Conservation (phyloP, 768 basidiomycete genomes). For the Tephrocybe sp. region DNA sequence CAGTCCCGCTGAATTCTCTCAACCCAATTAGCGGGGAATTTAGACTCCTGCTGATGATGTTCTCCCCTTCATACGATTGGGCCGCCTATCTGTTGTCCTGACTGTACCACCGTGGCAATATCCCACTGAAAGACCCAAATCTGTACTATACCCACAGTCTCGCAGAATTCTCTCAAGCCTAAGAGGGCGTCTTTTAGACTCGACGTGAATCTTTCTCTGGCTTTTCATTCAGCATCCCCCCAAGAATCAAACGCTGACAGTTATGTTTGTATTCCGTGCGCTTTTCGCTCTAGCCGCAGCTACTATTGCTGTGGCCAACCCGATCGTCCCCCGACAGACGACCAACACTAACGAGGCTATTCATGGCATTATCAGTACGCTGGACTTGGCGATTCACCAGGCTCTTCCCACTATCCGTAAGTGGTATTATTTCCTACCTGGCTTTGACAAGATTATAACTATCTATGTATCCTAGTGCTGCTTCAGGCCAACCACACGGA, state of each 20-base stretch:
- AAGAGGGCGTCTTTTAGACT: slow-evolving; percentile 14
- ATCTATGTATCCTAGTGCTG: slow-evolving; percentile 22
- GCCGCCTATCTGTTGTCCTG: too few relatives aligned
- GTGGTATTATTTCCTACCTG: slow-evolving; percentile 3
- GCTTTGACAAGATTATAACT: background rate
- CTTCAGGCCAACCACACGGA: slow-evolving; percentile 27
- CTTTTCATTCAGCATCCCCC: slow-evolving; percentile 2
- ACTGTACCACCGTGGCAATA: background rate
- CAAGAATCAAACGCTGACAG: slow-evolving; percentile 2
- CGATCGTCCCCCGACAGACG: slow-evolving; percentile 25
- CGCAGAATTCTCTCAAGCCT: slow-evolving; percentile 18
- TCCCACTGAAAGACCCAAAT: slow-evolving; percentile 3
- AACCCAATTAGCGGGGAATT: too few relatives aligned
- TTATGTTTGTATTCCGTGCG: slow-evolving; percentile 28
- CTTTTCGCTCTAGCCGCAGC: slow-evolving; percentile 26
- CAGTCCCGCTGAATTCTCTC: too few relatives aligned
- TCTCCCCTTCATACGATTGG: too few relatives aligned
- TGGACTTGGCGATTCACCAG: slow-evolving; percentile 21
- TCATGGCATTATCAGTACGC: slow-evolving; percentile 21
- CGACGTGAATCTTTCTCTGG: background rate
- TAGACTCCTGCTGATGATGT: too few relatives aligned
- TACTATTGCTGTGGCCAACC: slow-evolving; percentile 25
- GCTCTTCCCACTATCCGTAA: slow-evolving; percentile 25
- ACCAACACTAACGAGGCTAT: slow-evolving; percentile 32
- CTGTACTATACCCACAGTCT: slow-evolving; percentile 2